These are phyloP conservation scores for Xerocomus potaroensis DNA, from an alignment of 768 basidiomycete species.

Conservation along the genomic window DNA sequence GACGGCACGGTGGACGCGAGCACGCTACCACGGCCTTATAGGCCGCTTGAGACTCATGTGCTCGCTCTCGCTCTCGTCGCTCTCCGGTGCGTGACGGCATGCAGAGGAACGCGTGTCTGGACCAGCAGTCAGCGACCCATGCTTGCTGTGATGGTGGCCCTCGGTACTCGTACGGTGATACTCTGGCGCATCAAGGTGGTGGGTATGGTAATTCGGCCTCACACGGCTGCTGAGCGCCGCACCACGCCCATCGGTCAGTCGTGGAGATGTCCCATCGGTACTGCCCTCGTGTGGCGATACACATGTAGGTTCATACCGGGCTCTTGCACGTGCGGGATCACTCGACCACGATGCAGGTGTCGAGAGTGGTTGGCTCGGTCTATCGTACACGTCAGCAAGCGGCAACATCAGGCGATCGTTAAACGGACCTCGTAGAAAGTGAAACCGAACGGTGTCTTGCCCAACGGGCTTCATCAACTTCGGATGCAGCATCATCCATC, in stretches of 20 bases:
- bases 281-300: conserved; percentile 38
- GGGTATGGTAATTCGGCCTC: conserved; percentile 7
- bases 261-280: conserved; percentile 41
- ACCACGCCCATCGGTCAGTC: conserved; percentile 32
- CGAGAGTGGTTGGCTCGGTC: conserved; percentile 17
- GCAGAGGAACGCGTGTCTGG: conserved; percentile 22
- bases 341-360: conserved; percentile 24
- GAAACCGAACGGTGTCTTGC: conserved; percentile 43
- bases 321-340: conserved; percentile 14
- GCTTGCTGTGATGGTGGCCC: conserved; percentile 12
- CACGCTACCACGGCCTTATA: conserved; percentile 43
- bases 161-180: conserved; percentile 9
- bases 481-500: conserved; percentile 41
- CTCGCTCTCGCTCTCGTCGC: conserved; percentile 38
- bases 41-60: conserved; percentile 31
- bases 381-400: conserved; percentile 8
- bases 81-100: conserved; percentile 25
- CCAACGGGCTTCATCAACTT: conserved; percentile 29
- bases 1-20: background rate
- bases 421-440: conserved; percentile 33
- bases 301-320: conserved; percentile 22
- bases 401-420: background rate
- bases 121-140: conserved; percentile 15
- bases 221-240: conserved; percentile 13
- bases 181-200: conserved; percentile 7